Evolutionary conservation across 2,329 filamentous ascomycete genomes (phyloP).

Genomic region (Nothopassalora personata): DNA sequence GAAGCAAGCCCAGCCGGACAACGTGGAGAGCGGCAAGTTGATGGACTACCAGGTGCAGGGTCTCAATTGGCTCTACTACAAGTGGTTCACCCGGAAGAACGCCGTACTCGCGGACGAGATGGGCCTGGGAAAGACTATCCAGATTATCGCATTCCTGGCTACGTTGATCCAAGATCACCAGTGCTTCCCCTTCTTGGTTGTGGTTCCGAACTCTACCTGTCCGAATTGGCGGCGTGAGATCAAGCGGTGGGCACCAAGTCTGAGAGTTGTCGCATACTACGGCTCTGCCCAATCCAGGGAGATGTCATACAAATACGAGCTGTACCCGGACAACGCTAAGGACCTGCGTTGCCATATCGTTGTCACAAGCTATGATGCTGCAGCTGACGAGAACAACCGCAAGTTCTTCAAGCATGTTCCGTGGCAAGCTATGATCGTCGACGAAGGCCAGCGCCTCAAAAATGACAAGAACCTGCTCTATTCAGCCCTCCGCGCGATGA

Average conservation of each 20-base stretch:
- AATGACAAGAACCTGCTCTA: constrained; percentile 86
- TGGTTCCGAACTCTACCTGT: constrained; percentile 91
- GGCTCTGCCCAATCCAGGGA: constrained; percentile 70
- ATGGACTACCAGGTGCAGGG: constrained; percentile 95
- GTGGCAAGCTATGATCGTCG: constrained; percentile 86
- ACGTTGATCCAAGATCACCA: constrained; percentile 57
- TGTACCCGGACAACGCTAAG: constrained; percentile 63
- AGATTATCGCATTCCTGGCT: constrained; percentile 77
- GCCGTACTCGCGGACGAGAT: constrained; percentile 95
- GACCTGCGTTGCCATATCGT: constrained; percentile 85
- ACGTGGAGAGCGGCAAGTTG: constrained; percentile 69
- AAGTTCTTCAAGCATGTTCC: constrained; percentile 63
- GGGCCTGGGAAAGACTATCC: constrained; percentile 95
- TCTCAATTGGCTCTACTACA: constrained; percentile 90
- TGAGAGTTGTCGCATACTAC: constrained; percentile 90
- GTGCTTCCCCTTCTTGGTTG: constrained; percentile 88
- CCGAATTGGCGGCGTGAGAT: constrained; percentile 98
- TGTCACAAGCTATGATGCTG: constrained; percentile 90
- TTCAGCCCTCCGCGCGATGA: constrained; percentile 63
- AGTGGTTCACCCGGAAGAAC: constrained; percentile 76
- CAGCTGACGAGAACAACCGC: constrained; percentile 67
- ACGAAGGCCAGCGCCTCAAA: constrained; percentile 93
- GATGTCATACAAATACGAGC: constrained; percentile 73
- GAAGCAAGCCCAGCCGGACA: constrained; percentile 65
- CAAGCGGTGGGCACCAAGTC: constrained; percentile 80